Evolutionary conservation across 495 filamentous ascomycete species (phyloP), one percentile per base, ranked within the genome.

Genomic region (Hypoxylon intermedium): DNA sequence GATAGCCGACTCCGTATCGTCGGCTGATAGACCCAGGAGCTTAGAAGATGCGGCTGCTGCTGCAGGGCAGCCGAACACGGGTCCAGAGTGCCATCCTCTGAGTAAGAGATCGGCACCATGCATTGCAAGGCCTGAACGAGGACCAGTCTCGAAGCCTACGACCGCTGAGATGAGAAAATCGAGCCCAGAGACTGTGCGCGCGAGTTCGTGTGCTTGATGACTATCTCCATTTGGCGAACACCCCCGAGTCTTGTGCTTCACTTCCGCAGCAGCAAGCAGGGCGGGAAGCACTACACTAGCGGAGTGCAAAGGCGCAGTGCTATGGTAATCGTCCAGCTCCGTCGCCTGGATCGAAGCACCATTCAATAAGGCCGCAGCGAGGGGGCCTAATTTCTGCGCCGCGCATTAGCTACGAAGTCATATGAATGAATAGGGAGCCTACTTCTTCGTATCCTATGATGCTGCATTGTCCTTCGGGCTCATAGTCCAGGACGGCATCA

Each of bases 261-360:
- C 40, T 28, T 60, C 40, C 13, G 67, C 60, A 12, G 70, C 70
- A 6, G 76, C 75, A 26, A 79, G 63, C 3, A 79, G 65, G n/a
- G 78, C 70, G 13, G 75, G 76, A 18, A 79, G 62, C 6, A 79
- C 23, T 6, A 68, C 67, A 6, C 60, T 58, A n/a, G 70, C 70
- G 0, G 69, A 74, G 38, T 78, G 75, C 9, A 77, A 24, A 12
- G 72, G 78, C 6, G 78, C 74, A 19, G 56, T 53, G 12, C 45
- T 49, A 47, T 80, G 78, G 53, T 66, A 79, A 50, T 80, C 77
- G 47, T 80, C 78, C 11, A 80, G 53, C 56, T 78, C 77, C 19
- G 75, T 71, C 13, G 58, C 69, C 55, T 79, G 77, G 34, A 78
- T 75, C 56, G 74, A 78, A 3, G 76, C 64, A 15, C 74, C 67